Percentiles rank a stretch among this genome's conserved stretches.
Evolutionary conservation across 495 filamentous ascomycete species (phyloP).

Genomic region (Penicillium canariense): DNA sequence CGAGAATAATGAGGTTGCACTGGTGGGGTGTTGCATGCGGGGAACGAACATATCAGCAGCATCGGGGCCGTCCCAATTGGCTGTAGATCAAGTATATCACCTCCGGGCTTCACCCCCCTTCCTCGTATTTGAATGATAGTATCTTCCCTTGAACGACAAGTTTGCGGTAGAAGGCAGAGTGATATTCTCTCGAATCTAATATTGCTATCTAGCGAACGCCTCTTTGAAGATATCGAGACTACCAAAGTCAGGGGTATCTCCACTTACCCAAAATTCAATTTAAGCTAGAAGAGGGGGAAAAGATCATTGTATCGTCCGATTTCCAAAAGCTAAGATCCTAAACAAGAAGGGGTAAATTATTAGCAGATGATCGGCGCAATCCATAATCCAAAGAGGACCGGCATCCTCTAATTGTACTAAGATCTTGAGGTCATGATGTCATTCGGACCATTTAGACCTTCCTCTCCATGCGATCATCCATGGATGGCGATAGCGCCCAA

Average conservation of each 20-base stretch:
- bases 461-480: background rate
- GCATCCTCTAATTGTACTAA: background rate
- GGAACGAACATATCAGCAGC: slow-evolving; percentile 10
- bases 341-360: too few relatives aligned
- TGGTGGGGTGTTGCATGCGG: slow-evolving; percentile 5
- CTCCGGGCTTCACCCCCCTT: background rate
- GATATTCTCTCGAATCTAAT: background rate
- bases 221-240: too few relatives aligned
- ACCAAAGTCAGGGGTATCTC: too few relatives aligned
- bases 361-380: too few relatives aligned
- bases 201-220: too few relatives aligned
- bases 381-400: too few relatives aligned
- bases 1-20: background rate
- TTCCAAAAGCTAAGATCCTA: too few relatives aligned
- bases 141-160: background rate
- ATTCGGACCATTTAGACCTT: background rate
- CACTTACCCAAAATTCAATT: too few relatives aligned
- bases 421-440: slow-evolving; percentile 1
- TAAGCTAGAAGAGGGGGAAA: too few relatives aligned
- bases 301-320: too few relatives aligned
- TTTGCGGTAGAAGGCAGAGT: background rate
- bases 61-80: slow-evolving; percentile 14
- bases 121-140: background rate
- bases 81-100: slow-evolving; percentile 2
- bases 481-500: background rate